Evolutionary conservation across 805 yeast species (phyloP).

Genomic region (Phaffomyces opuntiae): DNA sequence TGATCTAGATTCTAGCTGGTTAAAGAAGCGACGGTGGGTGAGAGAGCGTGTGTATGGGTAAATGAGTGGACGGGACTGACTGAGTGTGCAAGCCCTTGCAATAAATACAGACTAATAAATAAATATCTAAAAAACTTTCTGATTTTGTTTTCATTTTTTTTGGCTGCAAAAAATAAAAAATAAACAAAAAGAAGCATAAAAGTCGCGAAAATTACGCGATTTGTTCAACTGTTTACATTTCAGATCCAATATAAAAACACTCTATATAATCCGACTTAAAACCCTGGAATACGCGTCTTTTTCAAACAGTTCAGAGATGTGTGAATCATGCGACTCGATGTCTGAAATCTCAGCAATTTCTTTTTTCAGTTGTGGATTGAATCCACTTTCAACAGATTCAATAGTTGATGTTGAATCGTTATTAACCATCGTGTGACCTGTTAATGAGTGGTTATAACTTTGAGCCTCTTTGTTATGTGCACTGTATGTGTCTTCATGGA

Average conservation of each 20-base stretch:
- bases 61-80: not conserved
- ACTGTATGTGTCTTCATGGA: too few species aligned
- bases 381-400: not conserved
- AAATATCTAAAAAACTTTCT: not conserved
- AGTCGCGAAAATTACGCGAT: not conserved
- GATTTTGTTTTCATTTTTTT: not conserved
- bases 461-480: too few species aligned
- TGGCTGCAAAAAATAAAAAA: not conserved
- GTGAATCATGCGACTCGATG: too few species aligned
- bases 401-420: too few species aligned
- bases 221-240: not conserved
- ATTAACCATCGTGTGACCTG: too few species aligned
- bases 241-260: too few species aligned
- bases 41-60: not conserved
- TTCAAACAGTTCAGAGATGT: constrained; percentile 1
- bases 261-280: not conserved
- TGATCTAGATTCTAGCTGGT: too few species aligned
- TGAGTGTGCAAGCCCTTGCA: not conserved
- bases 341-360: too few species aligned
- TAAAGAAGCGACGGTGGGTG: not conserved
- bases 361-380: not conserved
- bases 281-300: not conserved
- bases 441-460: too few species aligned
- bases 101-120: not conserved
- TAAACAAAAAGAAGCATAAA: not conserved